Evolutionary conservation across 441 rosid species (phyloP).

Genomic region (Geranium incanum): DNA sequence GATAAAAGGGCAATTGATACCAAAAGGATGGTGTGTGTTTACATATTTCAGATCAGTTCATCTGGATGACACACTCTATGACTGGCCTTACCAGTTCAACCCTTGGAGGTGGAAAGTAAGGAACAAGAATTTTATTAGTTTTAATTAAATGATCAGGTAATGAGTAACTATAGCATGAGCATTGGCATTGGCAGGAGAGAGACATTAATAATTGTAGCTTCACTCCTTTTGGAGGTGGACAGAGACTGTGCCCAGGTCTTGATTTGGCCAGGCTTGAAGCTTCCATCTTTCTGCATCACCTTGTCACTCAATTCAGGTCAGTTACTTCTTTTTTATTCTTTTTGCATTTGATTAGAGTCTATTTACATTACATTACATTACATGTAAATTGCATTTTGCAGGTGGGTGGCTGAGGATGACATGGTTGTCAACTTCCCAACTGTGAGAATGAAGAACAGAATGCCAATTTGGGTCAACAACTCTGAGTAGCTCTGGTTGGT

Average conservation of each 20-base stretch:
- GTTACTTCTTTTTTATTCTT: too few species aligned
- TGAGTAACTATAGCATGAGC: not conserved
- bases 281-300: slow-evolving; percentile 75
- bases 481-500: too few species aligned
- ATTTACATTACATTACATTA: too few species aligned
- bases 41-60: slow-evolving; percentile 85
- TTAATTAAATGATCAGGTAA: not conserved
- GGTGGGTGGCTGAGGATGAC: slow-evolving; percentile 85
- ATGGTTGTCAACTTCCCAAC: slow-evolving; percentile 77
- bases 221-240: slow-evolving; percentile 98
- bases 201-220: slow-evolving; percentile 48
- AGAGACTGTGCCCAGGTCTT: slow-evolving; percentile 86
- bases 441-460: slow-evolving; percentile 73
- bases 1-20: slow-evolving; percentile 73
- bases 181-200: slow-evolving; percentile 38
- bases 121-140: slow-evolving; percentile 20
- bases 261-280: slow-evolving; percentile 94
- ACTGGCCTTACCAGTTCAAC: slow-evolving; percentile 68
- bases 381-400: slow-evolving; percentile 20
- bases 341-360: too few species aligned
- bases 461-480: slow-evolving; percentile 77
- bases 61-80: slow-evolving; percentile 72
- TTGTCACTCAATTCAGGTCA: slow-evolving; percentile 87
- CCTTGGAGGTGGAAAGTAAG: slow-evolving; percentile 96
- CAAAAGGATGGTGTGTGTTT: slow-evolving; percentile 86